Percentiles rank a stretch among this genome's conserved stretches.
phyloP scores from a whole-genome alignment of 78 protist genomes.

The Dictyostelium citrinum region DNA sequence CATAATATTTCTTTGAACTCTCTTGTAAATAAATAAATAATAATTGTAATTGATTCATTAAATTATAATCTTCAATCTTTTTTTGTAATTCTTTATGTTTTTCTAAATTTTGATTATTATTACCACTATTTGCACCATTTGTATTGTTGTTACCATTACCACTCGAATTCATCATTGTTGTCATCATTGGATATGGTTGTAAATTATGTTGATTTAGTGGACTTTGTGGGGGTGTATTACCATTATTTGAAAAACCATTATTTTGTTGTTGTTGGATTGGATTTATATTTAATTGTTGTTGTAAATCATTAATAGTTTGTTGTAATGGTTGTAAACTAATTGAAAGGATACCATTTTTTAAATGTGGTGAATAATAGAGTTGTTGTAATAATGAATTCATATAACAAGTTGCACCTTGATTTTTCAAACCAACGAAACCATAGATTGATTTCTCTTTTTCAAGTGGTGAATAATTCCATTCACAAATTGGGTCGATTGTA shows the following conservation, averaged over 20 bases:
- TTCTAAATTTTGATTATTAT: not conserved
- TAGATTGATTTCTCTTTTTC: constrained; percentile 66
- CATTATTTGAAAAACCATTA: not conserved
- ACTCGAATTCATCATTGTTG: not conserved
- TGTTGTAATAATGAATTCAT: constrained; percentile 89
- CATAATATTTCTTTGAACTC: constrained; percentile 60
- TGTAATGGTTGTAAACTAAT: not conserved
- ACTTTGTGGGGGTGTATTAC: not conserved
- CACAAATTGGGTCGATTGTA: constrained; percentile 9
- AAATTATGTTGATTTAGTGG: not conserved
- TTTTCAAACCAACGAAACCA: constrained; percentile 89
- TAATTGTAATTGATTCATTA: constrained; percentile 87
- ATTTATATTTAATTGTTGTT: not conserved
- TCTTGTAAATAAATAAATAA: constrained; percentile 85
- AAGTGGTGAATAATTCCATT: constrained; percentile 75
- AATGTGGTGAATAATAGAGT: constrained; percentile 68
- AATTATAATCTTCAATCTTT: not conserved
- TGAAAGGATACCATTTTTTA: constrained; percentile 25
- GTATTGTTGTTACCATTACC: not conserved
- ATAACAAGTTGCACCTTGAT: constrained; percentile 95
- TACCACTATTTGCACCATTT: not conserved
- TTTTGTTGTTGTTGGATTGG: not conserved
- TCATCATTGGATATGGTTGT: not conserved
- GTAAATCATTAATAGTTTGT: not conserved
- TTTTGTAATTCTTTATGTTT: constrained; percentile 2